These are phyloP conservation scores for Geotrichum siamense DNA, from an alignment of 1,139 yeast species.

Conservation along the genomic window DNA sequence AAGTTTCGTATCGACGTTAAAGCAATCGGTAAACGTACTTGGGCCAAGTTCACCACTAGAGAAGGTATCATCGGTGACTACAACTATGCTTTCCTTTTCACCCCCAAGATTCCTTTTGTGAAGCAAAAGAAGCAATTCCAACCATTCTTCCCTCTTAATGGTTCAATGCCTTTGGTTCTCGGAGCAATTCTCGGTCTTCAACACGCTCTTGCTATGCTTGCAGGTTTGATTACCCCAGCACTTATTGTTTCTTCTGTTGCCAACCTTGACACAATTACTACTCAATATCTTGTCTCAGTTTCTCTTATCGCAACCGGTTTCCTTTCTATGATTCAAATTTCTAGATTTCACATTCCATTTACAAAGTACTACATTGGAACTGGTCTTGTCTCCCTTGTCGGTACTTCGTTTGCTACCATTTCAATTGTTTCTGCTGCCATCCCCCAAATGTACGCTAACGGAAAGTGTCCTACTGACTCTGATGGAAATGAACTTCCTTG, in stretches of 20 bases:
- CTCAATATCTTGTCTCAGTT: conserved; percentile 69
- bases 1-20: not conserved
- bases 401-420: conserved; percentile 85
- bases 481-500: conserved; percentile 64
- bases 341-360: conserved; percentile 63
- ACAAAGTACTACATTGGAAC: conserved; percentile 78
- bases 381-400: conserved; percentile 80
- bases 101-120: conserved; percentile 67
- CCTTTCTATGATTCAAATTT: conserved; percentile 66
- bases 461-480: conserved; percentile 54
- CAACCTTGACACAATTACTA: conserved; percentile 43
- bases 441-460: conserved; percentile 71
- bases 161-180: conserved; percentile 67
- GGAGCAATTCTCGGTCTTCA: conserved; percentile 80
- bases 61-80: conserved; percentile 79
- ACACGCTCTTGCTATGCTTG: conserved; percentile 82
- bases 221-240: conserved; percentile 83
- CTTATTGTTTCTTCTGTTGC: conserved; percentile 57
- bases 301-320: conserved; percentile 70
- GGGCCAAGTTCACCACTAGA: conserved; percentile 39
- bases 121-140: conserved; percentile 37
- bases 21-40: not conserved
- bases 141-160: conserved; percentile 74
- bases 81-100: conserved; percentile 67
- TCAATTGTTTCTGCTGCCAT: conserved; percentile 70